Evolutionary conservation across 805 yeast genomes (phyloP), one percentile per base, ranked within the genome.

Genomic region (Myxozyma melibiosi): DNA sequence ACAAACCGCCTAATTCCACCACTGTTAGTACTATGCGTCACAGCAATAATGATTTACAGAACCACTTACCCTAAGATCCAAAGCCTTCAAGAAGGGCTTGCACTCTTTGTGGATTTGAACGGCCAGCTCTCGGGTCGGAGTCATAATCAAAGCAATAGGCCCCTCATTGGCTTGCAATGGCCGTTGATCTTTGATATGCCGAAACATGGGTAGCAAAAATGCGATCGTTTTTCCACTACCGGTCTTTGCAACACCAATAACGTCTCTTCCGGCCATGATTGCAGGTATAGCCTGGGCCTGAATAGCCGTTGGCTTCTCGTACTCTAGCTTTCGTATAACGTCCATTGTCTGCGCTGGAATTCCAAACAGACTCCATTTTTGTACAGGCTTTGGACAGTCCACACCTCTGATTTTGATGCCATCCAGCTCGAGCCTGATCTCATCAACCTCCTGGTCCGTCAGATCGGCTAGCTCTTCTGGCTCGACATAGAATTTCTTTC

Each of bases 161-260:
- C 94, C 91, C 11, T 84, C 88, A 2, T 65, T 63, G 0, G 67
- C 64, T 0, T 70, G 59, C 9, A 82, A 59, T 0, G 81, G 82
- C 1, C 80, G 73, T 66, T 90, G 96, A 43, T 88, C 91, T 55
- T 82, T 80, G 8, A 94, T 82, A 61, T 92, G 98, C 50, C 96
- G 78, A 51, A 92, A 76, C 73, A 94, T 71, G 0, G 99, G 97
- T 5, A 94, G 69, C 7, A 90, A 74, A 72, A 88, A 94, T 1
- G 97, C 87, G 65, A 92, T 78, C 0, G 99, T 94, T 69, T 94
- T 94, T 2, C 99, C 99, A 0, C 97, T 88, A 0, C 99, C 99
- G 0, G 99, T 94, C 63, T 90, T 90, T 0, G 99, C 98, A 20
- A 94, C 86, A 4, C 97, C 97, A 45, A 94, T 86, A 6, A 92